A percentile compares a stretch with the other conserved stretches of the same genome.
Evolutionary conservation across 1,284 basidiomycete species (phyloP).

Genomic region (Microbotryum silenes-acaulis): DNA sequence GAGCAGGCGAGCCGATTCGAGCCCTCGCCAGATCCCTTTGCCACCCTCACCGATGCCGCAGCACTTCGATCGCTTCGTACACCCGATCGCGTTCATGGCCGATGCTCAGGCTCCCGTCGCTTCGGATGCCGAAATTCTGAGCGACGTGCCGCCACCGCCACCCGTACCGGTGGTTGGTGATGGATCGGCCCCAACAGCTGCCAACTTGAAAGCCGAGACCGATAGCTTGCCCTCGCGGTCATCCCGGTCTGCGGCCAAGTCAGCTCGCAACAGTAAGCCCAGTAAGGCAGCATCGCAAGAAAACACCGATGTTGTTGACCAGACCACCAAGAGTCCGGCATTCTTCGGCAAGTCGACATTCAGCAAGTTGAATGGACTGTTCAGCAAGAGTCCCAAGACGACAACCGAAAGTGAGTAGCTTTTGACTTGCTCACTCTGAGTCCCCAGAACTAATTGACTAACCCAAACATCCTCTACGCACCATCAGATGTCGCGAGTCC

Average conservation of each 20-base stretch:
- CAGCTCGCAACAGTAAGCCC: too few species aligned
- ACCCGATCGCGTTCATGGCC: background rate
- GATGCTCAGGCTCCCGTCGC: background rate
- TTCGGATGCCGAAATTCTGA: background rate
- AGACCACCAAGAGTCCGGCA: slow-evolving; percentile 11
- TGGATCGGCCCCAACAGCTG: too few species aligned
- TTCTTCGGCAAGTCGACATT: slow-evolving; percentile 20
- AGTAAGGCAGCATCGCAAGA: slow-evolving; percentile 4
- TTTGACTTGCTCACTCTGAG: too few species aligned
- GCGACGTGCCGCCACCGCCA: background rate
- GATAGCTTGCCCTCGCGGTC: too few species aligned
- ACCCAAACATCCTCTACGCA: background rate
- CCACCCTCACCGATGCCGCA: slow-evolving; percentile 21
- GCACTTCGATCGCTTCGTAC: background rate
- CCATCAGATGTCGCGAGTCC: slow-evolving; percentile 3
- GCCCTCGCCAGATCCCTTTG: slow-evolving; percentile 11
- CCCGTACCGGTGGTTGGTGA: background rate
- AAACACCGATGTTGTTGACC: background rate
- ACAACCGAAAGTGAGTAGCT: too few species aligned
- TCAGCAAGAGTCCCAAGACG: slow-evolving; percentile 4
- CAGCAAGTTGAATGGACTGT: slow-evolving; percentile 15
- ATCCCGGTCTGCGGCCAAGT: too few species aligned
- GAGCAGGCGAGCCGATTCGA: background rate
- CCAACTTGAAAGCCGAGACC: too few species aligned
- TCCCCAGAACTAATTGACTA: too few species aligned